phyloP scores from a whole-genome alignment of 495 filamentous ascomycete genomes.

The Bacidia gigantensis region DNA sequence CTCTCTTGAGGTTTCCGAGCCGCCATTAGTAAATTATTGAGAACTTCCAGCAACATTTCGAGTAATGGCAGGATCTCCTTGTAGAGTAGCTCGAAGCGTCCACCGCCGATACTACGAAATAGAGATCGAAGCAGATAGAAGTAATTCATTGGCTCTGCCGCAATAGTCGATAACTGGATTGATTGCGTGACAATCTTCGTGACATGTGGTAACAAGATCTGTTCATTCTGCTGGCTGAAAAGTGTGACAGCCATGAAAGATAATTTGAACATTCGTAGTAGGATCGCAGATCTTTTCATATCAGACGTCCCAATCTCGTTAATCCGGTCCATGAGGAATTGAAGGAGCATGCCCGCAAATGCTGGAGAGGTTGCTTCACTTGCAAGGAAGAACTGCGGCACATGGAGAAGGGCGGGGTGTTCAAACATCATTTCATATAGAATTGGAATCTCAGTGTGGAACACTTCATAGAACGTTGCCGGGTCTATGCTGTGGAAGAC shows the following conservation, averaged over 20 bases:
- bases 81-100: constrained; percentile 92
- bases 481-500: constrained; percentile 98
- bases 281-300: constrained; percentile 76
- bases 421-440: constrained; percentile 97
- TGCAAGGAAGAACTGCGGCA: constrained; percentile 95
- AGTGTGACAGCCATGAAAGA: constrained; percentile 99
- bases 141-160: constrained; percentile 97
- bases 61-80: constrained; percentile 93
- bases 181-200: constrained; percentile 92
- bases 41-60: constrained; percentile 92
- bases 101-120: constrained; percentile 93
- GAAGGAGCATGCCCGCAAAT: constrained; percentile 93
- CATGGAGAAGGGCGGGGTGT: constrained; percentile 81
- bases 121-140: constrained; percentile 85
- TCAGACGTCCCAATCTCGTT: constrained; percentile 88
- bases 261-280: constrained; percentile 91
- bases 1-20: constrained; percentile 80
- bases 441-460: constrained; percentile 90
- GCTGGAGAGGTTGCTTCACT: constrained; percentile 94
- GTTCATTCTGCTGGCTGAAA: constrained; percentile 88
- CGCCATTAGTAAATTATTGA: constrained; percentile 82
- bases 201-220: constrained; percentile 87
- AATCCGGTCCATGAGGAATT: constrained; percentile 93
- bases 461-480: constrained; percentile 96
- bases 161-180: constrained; percentile 86